Evolutionary conservation across 2,329 filamentous ascomycete genomes (phyloP).

Genomic region (Dactylellina drechsleri): DNA sequence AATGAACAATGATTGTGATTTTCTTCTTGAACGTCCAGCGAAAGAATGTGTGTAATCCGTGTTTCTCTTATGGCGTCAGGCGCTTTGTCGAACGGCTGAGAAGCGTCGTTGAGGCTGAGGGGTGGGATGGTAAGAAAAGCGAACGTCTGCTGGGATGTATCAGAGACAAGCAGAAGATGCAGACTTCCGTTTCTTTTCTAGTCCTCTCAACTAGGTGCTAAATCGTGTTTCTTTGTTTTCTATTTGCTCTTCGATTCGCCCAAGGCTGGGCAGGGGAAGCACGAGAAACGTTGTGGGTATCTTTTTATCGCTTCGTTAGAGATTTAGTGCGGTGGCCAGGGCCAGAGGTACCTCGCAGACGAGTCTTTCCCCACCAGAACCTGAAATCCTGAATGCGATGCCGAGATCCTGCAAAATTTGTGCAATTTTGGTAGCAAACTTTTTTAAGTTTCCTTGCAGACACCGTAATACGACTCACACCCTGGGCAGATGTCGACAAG

Average conservation of each 20-base stretch:
- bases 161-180: constrained; percentile 36
- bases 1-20: constrained; percentile 11
- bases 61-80: constrained; percentile 10
- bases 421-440: constrained; percentile 28
- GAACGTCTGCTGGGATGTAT: constrained; percentile 15
- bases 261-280: constrained; percentile 45
- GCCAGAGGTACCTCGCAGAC: constrained; percentile 10
- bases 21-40: constrained; percentile 22
- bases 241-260: constrained; percentile 34
- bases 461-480: neutral
- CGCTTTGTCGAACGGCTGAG: constrained; percentile 41
- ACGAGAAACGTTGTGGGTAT: constrained; percentile 28
- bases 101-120: constrained; percentile 30
- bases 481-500: constrained; percentile 17
- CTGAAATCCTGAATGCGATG: constrained; percentile 1
- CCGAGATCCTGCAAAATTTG: constrained; percentile 25
- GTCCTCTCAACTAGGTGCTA: constrained; percentile 6
- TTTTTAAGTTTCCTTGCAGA: constrained; percentile 40
- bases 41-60: constrained; percentile 30
- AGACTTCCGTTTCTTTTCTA: constrained; percentile 51
- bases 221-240: constrained; percentile 36
- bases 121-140: constrained; percentile 3
- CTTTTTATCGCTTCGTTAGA: constrained; percentile 29
- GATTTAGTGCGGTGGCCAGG: constrained; percentile 32
- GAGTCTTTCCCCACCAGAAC: neutral